Conservation (phyloP, 2,329 filamentous ascomycete species). For the Dothiorella sarmentorum region DNA sequence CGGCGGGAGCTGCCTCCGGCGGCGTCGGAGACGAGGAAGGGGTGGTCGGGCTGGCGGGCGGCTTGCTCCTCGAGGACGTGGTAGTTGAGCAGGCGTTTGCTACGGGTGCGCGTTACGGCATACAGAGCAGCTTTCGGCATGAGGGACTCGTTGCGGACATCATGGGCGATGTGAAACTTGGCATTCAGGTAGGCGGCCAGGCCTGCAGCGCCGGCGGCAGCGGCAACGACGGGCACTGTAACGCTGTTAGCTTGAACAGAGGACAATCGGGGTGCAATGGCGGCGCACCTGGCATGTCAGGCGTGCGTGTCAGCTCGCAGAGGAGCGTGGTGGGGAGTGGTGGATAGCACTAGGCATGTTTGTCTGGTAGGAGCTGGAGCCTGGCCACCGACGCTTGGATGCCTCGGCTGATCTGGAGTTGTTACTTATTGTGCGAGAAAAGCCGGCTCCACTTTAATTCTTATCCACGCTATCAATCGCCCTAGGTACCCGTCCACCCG, state of each 20-base stretch:
- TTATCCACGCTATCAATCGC: too few species aligned
- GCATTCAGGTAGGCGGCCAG: conserved; percentile 61
- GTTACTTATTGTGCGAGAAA: too few species aligned
- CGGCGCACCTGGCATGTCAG: conserved; percentile 2
- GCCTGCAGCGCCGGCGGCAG: conserved; percentile 36
- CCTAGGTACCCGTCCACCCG: too few species aligned
- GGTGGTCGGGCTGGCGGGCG: conserved; percentile 21
- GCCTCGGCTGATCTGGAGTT: conserved; percentile 5
- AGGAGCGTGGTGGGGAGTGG: background rate
- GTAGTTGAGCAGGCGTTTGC: conserved; percentile 27
- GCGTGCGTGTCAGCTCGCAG: background rate
- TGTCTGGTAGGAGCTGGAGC: too few species aligned
- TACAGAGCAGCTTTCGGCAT: background rate
- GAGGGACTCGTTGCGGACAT: conserved; percentile 43
- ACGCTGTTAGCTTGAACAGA: background rate
- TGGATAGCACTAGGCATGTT: too few species aligned
- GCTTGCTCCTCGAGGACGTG: conserved; percentile 17
- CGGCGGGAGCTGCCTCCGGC: conserved; percentile 30
- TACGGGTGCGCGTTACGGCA: background rate
- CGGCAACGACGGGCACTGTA: conserved; percentile 22
- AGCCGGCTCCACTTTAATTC: too few species aligned
- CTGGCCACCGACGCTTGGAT: background rate
- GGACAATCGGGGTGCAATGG: background rate
- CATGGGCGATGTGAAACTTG: conserved; percentile 64
- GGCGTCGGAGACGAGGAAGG: conserved; percentile 38